Conservation (phyloP, 2,329 filamentous ascomycete species). For the Diplocarpon rosae region DNA sequence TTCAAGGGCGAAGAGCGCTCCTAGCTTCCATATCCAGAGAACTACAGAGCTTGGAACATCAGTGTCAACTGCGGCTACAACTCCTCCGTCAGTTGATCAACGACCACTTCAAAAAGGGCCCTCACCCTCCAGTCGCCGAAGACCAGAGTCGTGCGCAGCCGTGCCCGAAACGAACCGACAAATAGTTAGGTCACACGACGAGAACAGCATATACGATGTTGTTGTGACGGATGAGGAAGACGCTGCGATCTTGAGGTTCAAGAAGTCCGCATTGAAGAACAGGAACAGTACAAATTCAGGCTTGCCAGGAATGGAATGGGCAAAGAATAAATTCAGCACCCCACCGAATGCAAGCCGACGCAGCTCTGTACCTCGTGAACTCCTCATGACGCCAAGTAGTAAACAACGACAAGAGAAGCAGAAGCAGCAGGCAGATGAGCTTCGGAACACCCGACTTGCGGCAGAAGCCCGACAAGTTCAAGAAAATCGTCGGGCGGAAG, state of each 20-base stretch:
- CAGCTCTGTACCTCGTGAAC: slow-evolving; percentile 8
- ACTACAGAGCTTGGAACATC: slow-evolving; percentile 19
- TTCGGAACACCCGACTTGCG: slow-evolving; percentile 11
- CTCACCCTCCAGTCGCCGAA: slow-evolving; percentile 2
- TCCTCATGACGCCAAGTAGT: slow-evolving; percentile 21
- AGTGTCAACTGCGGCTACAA: slow-evolving; percentile 22
- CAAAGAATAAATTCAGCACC: slow-evolving; percentile 15
- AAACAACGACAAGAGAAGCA: slow-evolving; percentile 14
- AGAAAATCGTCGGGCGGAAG: slow-evolving; percentile 10
- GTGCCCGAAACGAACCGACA: slow-evolving; percentile 3
- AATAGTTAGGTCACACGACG: slow-evolving; percentile 4
- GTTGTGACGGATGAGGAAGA: slow-evolving; percentile 20
- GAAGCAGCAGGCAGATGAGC: slow-evolving; percentile 11
- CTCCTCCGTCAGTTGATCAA: slow-evolving; percentile 16
- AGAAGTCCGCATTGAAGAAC: slow-evolving; percentile 13
- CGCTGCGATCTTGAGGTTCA: slow-evolving; percentile 7
- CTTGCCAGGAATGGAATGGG: slow-evolving; percentile 10
- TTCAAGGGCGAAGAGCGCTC: slow-evolving; percentile 16
- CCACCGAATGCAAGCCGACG: slow-evolving; percentile 14
- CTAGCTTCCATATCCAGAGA: slow-evolving; percentile 21
- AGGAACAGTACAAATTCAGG: slow-evolving; percentile 13
- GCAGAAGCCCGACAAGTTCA: slow-evolving; percentile 15
- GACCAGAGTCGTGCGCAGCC: slow-evolving; percentile 2
- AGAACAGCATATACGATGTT: slow-evolving; percentile 21
- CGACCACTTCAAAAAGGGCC: slow-evolving; percentile 6